phyloP scores from a whole-genome alignment of 2,329 filamentous ascomycete species.

The Sporothrix phasma region DNA sequence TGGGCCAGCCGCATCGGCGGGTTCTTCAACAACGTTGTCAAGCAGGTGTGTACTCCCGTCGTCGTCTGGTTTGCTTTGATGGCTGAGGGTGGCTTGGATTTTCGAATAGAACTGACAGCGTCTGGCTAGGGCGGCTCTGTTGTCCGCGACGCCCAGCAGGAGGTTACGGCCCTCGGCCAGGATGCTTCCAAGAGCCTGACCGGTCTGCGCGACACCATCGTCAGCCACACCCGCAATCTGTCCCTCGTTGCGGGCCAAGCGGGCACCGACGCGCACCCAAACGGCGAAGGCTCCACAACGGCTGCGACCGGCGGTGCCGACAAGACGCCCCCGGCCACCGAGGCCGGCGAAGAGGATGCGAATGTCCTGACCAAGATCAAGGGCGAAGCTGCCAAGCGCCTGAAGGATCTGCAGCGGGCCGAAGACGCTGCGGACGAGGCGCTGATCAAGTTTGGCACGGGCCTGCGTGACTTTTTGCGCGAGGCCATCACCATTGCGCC shows the following conservation, averaged over 20 bases:
- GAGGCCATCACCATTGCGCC: slow-evolving; percentile 86
- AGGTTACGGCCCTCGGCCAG: slow-evolving; percentile 66
- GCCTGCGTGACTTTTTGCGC: slow-evolving; percentile 77
- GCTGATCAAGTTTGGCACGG: slow-evolving; percentile 80
- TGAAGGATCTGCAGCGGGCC: slow-evolving; percentile 82
- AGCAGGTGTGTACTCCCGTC: slow-evolving; percentile 52
- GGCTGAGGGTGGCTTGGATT: background rate
- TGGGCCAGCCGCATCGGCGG: slow-evolving; percentile 87
- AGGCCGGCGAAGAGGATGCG: slow-evolving; percentile 29
- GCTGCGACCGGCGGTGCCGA: background rate
- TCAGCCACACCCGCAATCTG: slow-evolving; percentile 63
- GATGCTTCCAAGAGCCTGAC: slow-evolving; percentile 76
- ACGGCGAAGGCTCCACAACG: slow-evolving; percentile 21
- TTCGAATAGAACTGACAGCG: background rate
- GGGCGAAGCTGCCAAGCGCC: slow-evolving; percentile 65
- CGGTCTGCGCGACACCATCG: slow-evolving; percentile 56
- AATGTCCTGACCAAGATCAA: slow-evolving; percentile 67
- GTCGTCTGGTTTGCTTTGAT: background rate
- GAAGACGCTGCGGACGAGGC: slow-evolving; percentile 97
- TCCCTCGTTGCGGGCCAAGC: slow-evolving; percentile 44
- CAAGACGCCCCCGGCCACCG: slow-evolving; percentile 36
- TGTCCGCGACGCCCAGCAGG: slow-evolving; percentile 78
- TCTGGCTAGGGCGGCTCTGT: slow-evolving; percentile 61
- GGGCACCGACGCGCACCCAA: slow-evolving; percentile 23
- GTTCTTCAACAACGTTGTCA: slow-evolving; percentile 83